A percentile compares a stretch with the other conserved stretches of the same genome.
These are phyloP conservation scores for Diplocarpon mali DNA, from an alignment of 2,329 filamentous ascomycete species.

Conservation along the genomic window DNA sequence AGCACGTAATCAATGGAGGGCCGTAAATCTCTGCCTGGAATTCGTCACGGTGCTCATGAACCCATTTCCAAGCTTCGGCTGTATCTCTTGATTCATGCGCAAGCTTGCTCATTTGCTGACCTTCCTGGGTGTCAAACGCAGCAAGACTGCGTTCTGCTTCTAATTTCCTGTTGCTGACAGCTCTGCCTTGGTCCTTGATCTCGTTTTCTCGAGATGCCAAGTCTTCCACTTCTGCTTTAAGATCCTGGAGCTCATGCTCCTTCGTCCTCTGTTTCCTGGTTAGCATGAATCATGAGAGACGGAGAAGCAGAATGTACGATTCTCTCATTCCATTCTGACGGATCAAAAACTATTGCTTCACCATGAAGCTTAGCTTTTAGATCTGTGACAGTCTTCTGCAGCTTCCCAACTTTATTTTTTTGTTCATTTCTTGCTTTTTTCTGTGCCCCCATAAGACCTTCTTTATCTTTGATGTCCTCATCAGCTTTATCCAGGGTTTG, in stretches of 20 bases:
- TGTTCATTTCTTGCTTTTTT: slow-evolving; percentile 36
- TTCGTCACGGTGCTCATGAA: slow-evolving; percentile 53
- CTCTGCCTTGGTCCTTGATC: slow-evolving; percentile 30
- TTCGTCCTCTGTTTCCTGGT: slow-evolving; percentile 38
- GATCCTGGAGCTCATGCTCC: slow-evolving; percentile 44
- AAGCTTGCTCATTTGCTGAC: slow-evolving; percentile 61
- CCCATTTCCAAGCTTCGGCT: slow-evolving; percentile 67
- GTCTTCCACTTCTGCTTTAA: slow-evolving; percentile 32
- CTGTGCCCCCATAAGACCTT: slow-evolving; percentile 38
- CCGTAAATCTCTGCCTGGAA: slow-evolving; percentile 55
- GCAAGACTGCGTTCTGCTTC: slow-evolving; percentile 39
- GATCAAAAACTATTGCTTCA: slow-evolving; percentile 55
- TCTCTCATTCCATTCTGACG: slow-evolving; percentile 57
- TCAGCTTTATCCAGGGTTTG: slow-evolving; percentile 34
- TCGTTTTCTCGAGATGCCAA: slow-evolving; percentile 15
- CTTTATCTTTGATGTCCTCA: slow-evolving; percentile 29
- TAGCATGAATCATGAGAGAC: slow-evolving; percentile 1
- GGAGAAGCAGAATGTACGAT: slow-evolving; percentile 42
- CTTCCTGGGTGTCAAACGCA: slow-evolving; percentile 60
- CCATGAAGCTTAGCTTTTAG: slow-evolving; percentile 54
- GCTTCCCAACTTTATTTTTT: slow-evolving; percentile 38
- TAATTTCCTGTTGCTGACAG: slow-evolving; percentile 31
- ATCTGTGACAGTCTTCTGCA: slow-evolving; percentile 46
- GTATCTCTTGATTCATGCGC: slow-evolving; percentile 50
- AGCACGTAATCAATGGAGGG: slow-evolving; percentile 54